Base-by-base conservation (phyloP, 2,329 filamentous ascomycete species). In the Dactylonectria macrodidyma region DNA sequence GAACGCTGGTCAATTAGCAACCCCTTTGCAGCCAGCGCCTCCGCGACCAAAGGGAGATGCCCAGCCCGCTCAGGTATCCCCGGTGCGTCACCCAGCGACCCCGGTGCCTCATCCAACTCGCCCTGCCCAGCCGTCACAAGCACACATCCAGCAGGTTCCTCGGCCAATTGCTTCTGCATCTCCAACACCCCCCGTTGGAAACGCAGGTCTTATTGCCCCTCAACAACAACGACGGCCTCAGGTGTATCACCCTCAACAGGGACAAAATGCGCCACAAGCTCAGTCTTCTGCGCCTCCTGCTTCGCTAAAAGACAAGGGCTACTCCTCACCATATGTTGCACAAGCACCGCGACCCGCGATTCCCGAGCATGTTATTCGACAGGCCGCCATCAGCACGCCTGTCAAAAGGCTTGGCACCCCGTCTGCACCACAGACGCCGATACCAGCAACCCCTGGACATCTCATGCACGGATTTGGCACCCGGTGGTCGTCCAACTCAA, bases 401-500 rank as follows among this genome's bases (percentile, higher is more conserved):
- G 67, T 75, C 10, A 82, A 78, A 55, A 77, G 77, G 33, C 65
- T 72, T 33, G 78, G 78, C 44, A 77, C 76, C 19, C 75, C 79
- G 7, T 74, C 78, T 16, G 70, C 78, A 36, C 81, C 82, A 16
- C 79, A 79, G 16, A 84, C 82, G 0, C 82, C 82, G 7, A 69
- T 77, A 11, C 74, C 77, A 41, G 73, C 72, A 12, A 77, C 73
- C n/a, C 76, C 76, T 5, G 59, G 66, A 12, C 73, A 78, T 14
- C 65, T 82, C 26, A 76, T 74, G 1, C 75, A 78, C 51, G 81
- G 81, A 0, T 81, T 83, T 65, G 88, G 87, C 51, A 92, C 90
- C 0, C 87, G 86, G 73, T 92, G 90, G 89, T 87, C 84, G 2
- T 81, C 86, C 16, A 84, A 82, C 5, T 85, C 87, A 7, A 89